Conservation (phyloP, 2,329 filamentous ascomycete genomes). For the Colletotrichum incanum region DNA sequence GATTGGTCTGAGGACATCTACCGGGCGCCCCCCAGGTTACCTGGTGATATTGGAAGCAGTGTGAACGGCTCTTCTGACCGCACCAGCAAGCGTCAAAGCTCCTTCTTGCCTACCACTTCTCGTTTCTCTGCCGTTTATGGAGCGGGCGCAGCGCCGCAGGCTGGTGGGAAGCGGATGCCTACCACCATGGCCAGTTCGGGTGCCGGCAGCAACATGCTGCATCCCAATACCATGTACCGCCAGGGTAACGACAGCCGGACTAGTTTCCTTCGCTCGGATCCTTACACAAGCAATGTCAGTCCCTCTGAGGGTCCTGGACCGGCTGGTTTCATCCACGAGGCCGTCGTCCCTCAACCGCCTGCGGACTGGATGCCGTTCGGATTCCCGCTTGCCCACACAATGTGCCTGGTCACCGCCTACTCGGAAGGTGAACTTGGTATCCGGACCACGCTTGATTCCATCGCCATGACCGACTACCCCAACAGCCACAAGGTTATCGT, state of each 20-base stretch:
- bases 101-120: conserved; percentile 92
- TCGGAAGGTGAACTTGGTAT: conserved; percentile 95
- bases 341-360: conserved; percentile 95
- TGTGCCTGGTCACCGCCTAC: conserved; percentile 96
- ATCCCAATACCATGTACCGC: conserved; percentile 81
- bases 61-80: conserved; percentile 76
- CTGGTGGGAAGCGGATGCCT: conserved; percentile 70
- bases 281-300: conserved; percentile 68
- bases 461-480: conserved; percentile 97
- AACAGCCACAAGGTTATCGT: conserved; percentile 99
- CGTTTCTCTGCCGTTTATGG: conserved; percentile 94
- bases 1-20: conserved; percentile 99
- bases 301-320: conserved; percentile 82
- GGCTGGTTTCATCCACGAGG: conserved; percentile 95
- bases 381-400: conserved; percentile 92
- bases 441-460: conserved; percentile 93
- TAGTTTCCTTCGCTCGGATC: conserved; percentile 76
- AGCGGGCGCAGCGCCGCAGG: conserved; percentile 69
- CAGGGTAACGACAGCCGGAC: conserved; percentile 74
- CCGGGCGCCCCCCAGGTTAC: conserved; percentile 85
- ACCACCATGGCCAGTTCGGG: conserved; percentile 97
- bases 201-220: conserved; percentile 80
- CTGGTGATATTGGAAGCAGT: conserved; percentile 80
- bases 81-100: conserved; percentile 84
- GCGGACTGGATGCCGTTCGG: conserved; percentile 98